Conservation (phyloP, 2,329 filamentous ascomycete species). For the Venturia aucupariae region DNA sequence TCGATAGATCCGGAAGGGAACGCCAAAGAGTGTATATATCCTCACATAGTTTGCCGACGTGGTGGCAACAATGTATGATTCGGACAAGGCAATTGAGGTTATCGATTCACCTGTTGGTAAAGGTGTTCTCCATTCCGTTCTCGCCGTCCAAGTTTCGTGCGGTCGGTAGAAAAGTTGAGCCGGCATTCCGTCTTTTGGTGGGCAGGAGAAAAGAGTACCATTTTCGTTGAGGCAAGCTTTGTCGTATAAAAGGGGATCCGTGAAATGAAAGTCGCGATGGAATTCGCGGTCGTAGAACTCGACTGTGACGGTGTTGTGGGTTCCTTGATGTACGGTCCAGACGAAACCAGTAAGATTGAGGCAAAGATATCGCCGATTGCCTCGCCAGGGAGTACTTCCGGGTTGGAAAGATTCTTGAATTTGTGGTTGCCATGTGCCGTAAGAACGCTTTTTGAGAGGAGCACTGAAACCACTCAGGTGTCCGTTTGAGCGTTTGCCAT, state of each 20-base stretch:
- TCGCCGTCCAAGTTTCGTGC: slow-evolving; percentile 90
- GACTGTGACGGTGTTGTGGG: slow-evolving; percentile 80
- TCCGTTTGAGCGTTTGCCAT: slow-evolving; percentile 51
- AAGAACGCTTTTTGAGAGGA: slow-evolving; percentile 6
- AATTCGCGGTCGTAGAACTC: slow-evolving; percentile 95
- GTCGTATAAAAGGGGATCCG: slow-evolving; percentile 90
- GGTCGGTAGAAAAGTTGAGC: slow-evolving; percentile 92
- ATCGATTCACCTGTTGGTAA: slow-evolving; percentile 83
- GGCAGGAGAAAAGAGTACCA: slow-evolving; percentile 77
- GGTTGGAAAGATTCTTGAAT: slow-evolving; percentile 85
- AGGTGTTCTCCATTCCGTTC: slow-evolving; percentile 81
- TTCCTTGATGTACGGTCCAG: slow-evolving; percentile 95
- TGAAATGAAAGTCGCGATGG: slow-evolving; percentile 93
- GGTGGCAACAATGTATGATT: slow-evolving; percentile 82
- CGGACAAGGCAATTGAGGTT: slow-evolving; percentile 79
- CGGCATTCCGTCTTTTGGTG: slow-evolving; percentile 43
- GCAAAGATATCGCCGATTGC: slow-evolving; percentile 86
- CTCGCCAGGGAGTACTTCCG: slow-evolving; percentile 90
- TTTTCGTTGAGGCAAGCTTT: slow-evolving; percentile 85
- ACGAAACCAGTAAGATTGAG: slow-evolving; percentile 90
- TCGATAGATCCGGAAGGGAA: slow-evolving; percentile 79
- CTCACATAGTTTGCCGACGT: slow-evolving; percentile 84
- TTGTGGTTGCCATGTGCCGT: slow-evolving; percentile 47
- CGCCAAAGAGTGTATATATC: slow-evolving; percentile 85
- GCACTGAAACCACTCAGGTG: slow-evolving; percentile 34